A percentile compares a stretch with the other conserved stretches of the same genome.
Conservation (phyloP, 1,284 basidiomycete species). For the Ceratobasidium sp. region DNA sequence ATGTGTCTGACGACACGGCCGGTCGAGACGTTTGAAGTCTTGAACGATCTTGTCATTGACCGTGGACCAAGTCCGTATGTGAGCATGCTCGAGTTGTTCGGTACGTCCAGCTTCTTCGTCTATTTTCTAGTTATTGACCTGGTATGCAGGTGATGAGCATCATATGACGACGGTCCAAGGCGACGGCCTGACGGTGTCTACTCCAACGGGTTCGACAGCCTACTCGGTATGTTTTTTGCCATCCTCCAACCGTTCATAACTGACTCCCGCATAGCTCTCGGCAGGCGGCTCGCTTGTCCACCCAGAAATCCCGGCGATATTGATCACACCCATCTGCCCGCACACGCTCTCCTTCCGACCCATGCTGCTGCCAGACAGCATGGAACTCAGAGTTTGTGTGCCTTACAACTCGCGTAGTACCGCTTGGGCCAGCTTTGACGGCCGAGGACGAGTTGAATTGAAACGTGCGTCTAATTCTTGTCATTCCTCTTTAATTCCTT, state of each 20-base stretch:
- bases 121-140: slow-evolving; percentile 38
- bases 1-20: slow-evolving; percentile 97
- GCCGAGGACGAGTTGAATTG: slow-evolving; percentile 93
- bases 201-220: slow-evolving; percentile 97
- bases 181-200: slow-evolving; percentile 94
- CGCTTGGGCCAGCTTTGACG: slow-evolving; percentile 99
- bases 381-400: slow-evolving; percentile 98
- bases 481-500: neutral
- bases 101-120: slow-evolving; percentile 57
- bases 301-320: slow-evolving; percentile 94
- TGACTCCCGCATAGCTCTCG: slow-evolving; percentile 67
- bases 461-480: slow-evolving; percentile 68
- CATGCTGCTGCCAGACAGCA: slow-evolving; percentile 97
- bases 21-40: slow-evolving; percentile 95
- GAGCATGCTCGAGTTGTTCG: slow-evolving; percentile 94
- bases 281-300: slow-evolving; percentile 98
- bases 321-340: slow-evolving; percentile 98
- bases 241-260: neutral
- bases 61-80: slow-evolving; percentile 98
- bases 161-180: slow-evolving; percentile 99
- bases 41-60: slow-evolving; percentile 98
- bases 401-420: slow-evolving; percentile 98
- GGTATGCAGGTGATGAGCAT: slow-evolving; percentile 86
- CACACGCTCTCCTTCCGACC: slow-evolving; percentile 99
- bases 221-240: slow-evolving; percentile 78